Evolutionary conservation across 2,329 filamentous ascomycete species (phyloP).

Genomic region (Lachnellula hyalina): DNA sequence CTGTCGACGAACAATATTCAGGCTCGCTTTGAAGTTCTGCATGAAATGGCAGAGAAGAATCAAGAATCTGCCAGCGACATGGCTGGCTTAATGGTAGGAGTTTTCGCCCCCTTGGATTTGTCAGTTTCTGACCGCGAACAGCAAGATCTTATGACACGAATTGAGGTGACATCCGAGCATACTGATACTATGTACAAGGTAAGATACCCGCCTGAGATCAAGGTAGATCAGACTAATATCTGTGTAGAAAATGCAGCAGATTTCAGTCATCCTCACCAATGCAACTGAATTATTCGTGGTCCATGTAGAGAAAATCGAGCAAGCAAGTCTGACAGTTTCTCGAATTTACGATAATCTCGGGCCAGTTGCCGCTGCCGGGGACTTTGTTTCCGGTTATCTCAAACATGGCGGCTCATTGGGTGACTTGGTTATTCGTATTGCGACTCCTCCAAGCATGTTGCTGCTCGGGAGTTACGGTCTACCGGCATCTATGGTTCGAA

Average conservation of each 20-base stretch:
- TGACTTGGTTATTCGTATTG: conserved; percentile 18
- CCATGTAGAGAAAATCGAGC: conserved; percentile 22
- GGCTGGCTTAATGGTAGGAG: conserved; percentile 18
- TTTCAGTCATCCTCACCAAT: conserved; percentile 19
- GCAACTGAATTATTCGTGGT: conserved; percentile 22
- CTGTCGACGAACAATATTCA: conserved; percentile 17
- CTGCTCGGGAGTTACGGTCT: conserved; percentile 24
- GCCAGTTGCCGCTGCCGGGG: conserved; percentile 15
- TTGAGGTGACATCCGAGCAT: conserved; percentile 18
- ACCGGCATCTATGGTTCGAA: conserved; percentile 19
- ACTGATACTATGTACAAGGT: conserved; percentile 24
- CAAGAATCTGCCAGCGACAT: conserved; percentile 16
- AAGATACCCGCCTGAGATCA: not conserved
- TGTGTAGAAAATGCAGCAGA: conserved; percentile 19
- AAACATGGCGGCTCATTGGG: conserved; percentile 8
- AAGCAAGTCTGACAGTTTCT: conserved; percentile 18
- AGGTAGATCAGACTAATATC: not conserved
- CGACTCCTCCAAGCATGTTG: conserved; percentile 14
- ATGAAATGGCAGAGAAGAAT: conserved; percentile 18
- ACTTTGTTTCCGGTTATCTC: conserved; percentile 13
- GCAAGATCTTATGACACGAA: conserved; percentile 17
- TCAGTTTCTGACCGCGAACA: conserved; percentile 4
- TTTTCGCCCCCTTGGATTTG: not conserved
- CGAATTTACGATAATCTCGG: conserved; percentile 23
- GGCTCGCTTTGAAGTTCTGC: conserved; percentile 17